Base-by-base conservation (phyloP, 768 basidiomycete species). In the Hypholoma sublateritium region DNA sequence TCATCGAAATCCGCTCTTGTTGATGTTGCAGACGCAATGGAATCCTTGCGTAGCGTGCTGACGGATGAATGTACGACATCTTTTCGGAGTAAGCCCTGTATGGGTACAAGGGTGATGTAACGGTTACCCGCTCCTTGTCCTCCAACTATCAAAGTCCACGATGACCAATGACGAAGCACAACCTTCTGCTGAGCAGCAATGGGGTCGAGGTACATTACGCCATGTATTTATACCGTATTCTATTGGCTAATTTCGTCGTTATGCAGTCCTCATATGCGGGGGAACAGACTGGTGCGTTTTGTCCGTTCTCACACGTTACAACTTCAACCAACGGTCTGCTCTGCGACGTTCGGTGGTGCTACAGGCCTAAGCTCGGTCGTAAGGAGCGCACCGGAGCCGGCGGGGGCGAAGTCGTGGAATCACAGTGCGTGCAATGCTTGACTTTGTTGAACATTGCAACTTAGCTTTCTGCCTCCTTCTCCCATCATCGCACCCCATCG, bases 251-350 rank as follows among this genome's bases (percentile, higher is more conserved):
- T 61, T 56, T 45, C 56, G 46, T 58, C 52, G 59, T 60, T 51
- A 39, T 59, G 34, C 57, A 95, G 93, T 93, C 39, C 72, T 93
- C 62, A 86, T 95, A 62, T 89, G 87, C 65, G 93, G 93, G 52
- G 93, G 93, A 50, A 92, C 89, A 21, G 89, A 92, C 73, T 94
- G 93, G 92, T 94, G 68, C 68, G 85, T 77, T 61, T 59, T 59
- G 51, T 52, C 49, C 50, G 57, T 70, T 70, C 70, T 71, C 69
- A 72, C 67, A 67, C 65, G 62, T 51, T 46, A 41, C 46, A 59
- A 60, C 50, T 57, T 57, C 57, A 65, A 61, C 63, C 60, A 59
- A 66, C 53, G 52, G 25, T 59, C 57, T 54, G 43, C 61, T 64
- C 54, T 58, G 53, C 53, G 32, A 42, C 53, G 52, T 62, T 34